These are phyloP conservation scores for Petasospora fabianii DNA, from an alignment of 1,139 yeast genomes.

Conservation along the genomic window DNA sequence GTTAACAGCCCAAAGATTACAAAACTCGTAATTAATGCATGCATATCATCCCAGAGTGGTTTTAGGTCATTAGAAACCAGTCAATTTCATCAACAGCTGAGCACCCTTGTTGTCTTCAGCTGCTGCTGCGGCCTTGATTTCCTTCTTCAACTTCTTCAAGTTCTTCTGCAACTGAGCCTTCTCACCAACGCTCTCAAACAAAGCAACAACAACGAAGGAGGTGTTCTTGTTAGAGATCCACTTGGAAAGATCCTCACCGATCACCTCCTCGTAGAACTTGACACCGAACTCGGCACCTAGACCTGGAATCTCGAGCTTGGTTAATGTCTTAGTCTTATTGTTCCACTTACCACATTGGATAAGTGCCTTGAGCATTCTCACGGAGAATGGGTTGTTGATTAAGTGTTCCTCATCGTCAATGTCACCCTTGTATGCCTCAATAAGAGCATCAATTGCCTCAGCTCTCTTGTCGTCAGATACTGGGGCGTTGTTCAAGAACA, in stretches of 20 bases:
- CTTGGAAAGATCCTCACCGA: constrained; percentile 40
- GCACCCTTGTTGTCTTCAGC: constrained; percentile 74
- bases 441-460: constrained; percentile 50
- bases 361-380: constrained; percentile 73
- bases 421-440: constrained; percentile 64
- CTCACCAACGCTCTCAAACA: constrained; percentile 49
- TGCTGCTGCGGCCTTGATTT: constrained; percentile 33
- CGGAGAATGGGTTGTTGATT: constrained; percentile 67
- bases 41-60: neutral
- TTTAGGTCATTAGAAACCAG: constrained; percentile 12
- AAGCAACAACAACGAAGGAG: constrained; percentile 75
- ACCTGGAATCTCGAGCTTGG: constrained; percentile 44
- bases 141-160: constrained; percentile 50
- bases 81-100: constrained; percentile 51
- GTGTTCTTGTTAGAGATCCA: constrained; percentile 78
- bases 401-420: constrained; percentile 65
- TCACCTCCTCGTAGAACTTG: constrained; percentile 49
- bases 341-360: constrained; percentile 85
- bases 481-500: constrained; percentile 56
- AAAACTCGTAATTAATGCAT: constrained; percentile 1
- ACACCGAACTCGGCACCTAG: constrained; percentile 65
- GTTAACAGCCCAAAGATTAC: too few relatives aligned
- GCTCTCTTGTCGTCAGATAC: constrained; percentile 42
- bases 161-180: constrained; percentile 47
- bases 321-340: constrained; percentile 50